phyloP scores from a whole-genome alignment of 495 filamentous ascomycete species.

The Usnea hakonensis region DNA sequence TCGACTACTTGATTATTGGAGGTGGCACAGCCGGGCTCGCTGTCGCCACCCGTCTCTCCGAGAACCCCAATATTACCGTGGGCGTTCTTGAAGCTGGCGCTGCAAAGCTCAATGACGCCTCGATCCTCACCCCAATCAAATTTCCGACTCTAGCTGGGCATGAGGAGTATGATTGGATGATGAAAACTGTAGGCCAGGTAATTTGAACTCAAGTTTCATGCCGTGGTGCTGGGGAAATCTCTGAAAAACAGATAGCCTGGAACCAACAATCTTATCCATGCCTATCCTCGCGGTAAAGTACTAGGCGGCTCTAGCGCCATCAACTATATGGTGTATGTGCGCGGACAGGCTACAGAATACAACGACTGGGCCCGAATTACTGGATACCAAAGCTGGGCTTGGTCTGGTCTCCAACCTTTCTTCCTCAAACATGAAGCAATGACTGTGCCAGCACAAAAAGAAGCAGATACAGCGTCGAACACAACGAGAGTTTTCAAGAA shows the following conservation, averaged over 20 bases:
- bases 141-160: conserved; percentile 12
- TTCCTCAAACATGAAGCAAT: conserved; percentile 32
- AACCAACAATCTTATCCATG: conserved; percentile 14
- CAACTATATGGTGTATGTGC: conserved; percentile 38
- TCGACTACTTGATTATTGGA: conserved; percentile 45
- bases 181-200: conserved; percentile 23
- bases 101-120: conserved; percentile 10
- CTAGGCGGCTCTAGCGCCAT: conserved; percentile 45
- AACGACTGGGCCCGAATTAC: conserved; percentile 40
- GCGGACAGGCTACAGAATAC: conserved; percentile 33
- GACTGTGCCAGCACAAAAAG: conserved; percentile 9
- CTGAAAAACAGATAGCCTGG: conserved; percentile 1
- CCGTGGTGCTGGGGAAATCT: neutral
- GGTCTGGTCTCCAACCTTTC: conserved; percentile 35
- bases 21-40: conserved; percentile 48
- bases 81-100: conserved; percentile 49
- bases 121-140: conserved; percentile 6
- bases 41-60: conserved; percentile 47
- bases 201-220: neutral
- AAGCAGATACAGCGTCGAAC: neutral
- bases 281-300: conserved; percentile 41
- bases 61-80: conserved; percentile 38
- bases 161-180: conserved; percentile 26
- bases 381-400: conserved; percentile 41
- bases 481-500: conserved; percentile 1